Percentiles rank a stretch among this genome's conserved stretches.
Conservation (phyloP, 805 yeast species). For the Gaillardinia entomophila region DNA sequence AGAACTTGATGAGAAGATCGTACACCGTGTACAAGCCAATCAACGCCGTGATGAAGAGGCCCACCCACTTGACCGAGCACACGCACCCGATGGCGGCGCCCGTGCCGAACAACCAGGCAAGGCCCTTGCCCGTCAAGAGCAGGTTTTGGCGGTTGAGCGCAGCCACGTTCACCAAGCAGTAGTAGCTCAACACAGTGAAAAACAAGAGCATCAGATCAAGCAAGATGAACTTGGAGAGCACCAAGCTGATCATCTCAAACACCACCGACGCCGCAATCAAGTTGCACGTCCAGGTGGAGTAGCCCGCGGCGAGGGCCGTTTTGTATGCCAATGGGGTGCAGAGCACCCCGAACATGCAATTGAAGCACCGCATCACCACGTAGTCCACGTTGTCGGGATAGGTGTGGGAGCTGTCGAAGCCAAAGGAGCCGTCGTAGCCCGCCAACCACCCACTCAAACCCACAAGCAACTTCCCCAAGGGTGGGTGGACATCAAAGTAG, state of each 20-base stretch:
- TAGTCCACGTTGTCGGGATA: conserved; percentile 62
- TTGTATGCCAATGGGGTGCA: conserved; percentile 65
- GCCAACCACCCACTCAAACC: conserved; percentile 84
- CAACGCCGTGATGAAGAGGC: conserved; percentile 57
- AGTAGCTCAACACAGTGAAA: conserved; percentile 52
- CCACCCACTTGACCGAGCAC: conserved; percentile 84
- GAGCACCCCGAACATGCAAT: conserved; percentile 60
- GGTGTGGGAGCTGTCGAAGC: conserved; percentile 58
- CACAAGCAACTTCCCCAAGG: conserved; percentile 88
- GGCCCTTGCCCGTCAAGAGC: conserved; percentile 38
- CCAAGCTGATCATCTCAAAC: conserved; percentile 63
- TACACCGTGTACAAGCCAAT: conserved; percentile 55
- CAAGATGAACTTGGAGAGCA: conserved; percentile 67
- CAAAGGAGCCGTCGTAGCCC: conserved; percentile 74
- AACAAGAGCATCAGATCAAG: conserved; percentile 72
- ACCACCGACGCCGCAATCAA: conserved; percentile 58
- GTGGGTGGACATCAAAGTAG: conserved; percentile 97
- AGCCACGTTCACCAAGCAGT: conserved; percentile 42
- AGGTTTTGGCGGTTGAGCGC: conserved; percentile 28
- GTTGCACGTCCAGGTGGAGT: conserved; percentile 39
- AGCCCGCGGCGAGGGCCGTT: conserved; percentile 28
- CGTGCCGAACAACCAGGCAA: conserved; percentile 51
- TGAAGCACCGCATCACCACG: conserved; percentile 64
- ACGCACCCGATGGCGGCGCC: conserved; percentile 78
- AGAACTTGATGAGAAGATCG: conserved; percentile 45